Base-by-base conservation (phyloP, 352 stramenopile genomes). In the Phytophthora syringae region DNA sequence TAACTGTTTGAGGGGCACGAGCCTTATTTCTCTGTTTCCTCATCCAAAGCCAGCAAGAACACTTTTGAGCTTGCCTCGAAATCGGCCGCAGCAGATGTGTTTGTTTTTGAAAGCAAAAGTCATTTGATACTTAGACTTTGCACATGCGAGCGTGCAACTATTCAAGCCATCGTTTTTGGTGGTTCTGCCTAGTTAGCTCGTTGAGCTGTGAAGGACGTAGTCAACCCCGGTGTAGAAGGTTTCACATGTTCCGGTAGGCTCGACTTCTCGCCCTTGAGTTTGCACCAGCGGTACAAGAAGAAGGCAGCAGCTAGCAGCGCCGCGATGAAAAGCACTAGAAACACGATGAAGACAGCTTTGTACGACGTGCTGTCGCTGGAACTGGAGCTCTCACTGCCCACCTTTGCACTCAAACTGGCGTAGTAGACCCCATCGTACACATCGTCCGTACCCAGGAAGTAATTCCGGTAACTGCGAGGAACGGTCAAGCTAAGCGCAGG, bases 281-380 rank as follows among this genome's bases (percentile, higher is more conserved):
- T 50, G 21, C 44, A 22, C 59, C 52, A 76, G 44, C 67, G 65
- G 40, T 60, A 55, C 12, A 60, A 21, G 25, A 81, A 74, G 48
- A 68, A 55, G 16, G 1, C 53, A 18, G 59, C 65, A 3, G 70
- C 25, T 6, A 70, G 36, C 25, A 76, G n/a, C 18, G 54, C 65
- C 21, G 79, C 24, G 1, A 76, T 44, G 18, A 83, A 83, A 7
- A 83, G 65, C 52, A 72, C 65, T 18, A 73, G 28, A 56, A 83
- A 80, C 25, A 77, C 64, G 59, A 84, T 77, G 50, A 81, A 84
- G 13, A 53, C 59, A 10, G 64, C 55, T 58, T 80, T 84, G 65
- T 79, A 80, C 18, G 51, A 61, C 15, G 67, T 67, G 37, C 39
- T 51, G 6, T 11, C 39, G 4, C 36, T 50, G 9, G 62, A 70